These are phyloP conservation scores for Teratosphaeria viscida DNA, from an alignment of 2,329 filamentous ascomycete genomes.

Conservation along the genomic window DNA sequence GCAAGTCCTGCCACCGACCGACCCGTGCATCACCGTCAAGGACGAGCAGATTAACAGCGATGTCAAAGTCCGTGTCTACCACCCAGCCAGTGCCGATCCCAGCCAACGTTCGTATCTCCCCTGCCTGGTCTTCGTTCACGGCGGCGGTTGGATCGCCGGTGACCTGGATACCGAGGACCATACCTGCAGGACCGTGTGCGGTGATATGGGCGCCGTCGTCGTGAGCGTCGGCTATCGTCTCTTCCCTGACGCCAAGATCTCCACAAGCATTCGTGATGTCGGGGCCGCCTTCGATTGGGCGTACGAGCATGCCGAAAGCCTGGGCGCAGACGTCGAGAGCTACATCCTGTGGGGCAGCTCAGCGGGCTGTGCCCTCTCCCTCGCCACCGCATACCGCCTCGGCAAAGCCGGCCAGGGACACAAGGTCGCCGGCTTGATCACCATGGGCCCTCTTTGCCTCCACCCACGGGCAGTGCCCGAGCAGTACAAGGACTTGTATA, in stretches of 20 bases:
- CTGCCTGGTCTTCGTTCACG: slow-evolving; percentile 8
- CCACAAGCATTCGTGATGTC: slow-evolving; percentile 33
- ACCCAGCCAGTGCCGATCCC: not conserved
- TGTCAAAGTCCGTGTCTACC: not conserved
- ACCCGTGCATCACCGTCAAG: not conserved
- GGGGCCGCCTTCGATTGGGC: slow-evolving; percentile 30
- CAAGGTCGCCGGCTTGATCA: slow-evolving; percentile 20
- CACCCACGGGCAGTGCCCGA: slow-evolving; percentile 22
- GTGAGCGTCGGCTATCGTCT: slow-evolving; percentile 13
- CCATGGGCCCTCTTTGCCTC: slow-evolving; percentile 26
- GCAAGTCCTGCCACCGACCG: not conserved
- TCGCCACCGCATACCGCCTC: slow-evolving; percentile 14
- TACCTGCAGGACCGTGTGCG: slow-evolving; percentile 8
- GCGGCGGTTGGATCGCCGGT: slow-evolving; percentile 18
- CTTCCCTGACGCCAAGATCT: slow-evolving; percentile 12
- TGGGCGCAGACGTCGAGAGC: slow-evolving; percentile 11
- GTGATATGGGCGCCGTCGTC: not conserved
- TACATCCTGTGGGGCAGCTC: slow-evolving; percentile 20
- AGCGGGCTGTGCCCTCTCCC: slow-evolving; percentile 14
- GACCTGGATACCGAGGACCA: slow-evolving; percentile 15
- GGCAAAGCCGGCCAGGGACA: slow-evolving; percentile 6
- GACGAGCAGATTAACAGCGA: not conserved
- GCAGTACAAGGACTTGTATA: not conserved
- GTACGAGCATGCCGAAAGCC: slow-evolving; percentile 13
- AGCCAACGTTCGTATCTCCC: not conserved